Conservation (phyloP, 75 land plant genomes). For the Larix kaempferi region DNA sequence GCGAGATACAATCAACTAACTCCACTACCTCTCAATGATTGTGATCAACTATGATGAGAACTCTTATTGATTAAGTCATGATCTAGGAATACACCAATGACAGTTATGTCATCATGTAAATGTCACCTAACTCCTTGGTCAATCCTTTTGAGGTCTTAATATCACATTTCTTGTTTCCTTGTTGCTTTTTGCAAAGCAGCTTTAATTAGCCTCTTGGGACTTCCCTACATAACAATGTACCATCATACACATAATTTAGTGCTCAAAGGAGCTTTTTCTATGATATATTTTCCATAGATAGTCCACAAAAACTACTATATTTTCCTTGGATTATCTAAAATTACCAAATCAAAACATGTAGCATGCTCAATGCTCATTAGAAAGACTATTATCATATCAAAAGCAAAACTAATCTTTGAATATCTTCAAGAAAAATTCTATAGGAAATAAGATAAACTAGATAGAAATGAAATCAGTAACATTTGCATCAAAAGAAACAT, state of each 20-base stretch:
- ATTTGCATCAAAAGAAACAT: neutral
- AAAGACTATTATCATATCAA: neutral
- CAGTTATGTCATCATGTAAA: slow-evolving; percentile 88
- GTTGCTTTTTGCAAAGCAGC: slow-evolving; percentile 79
- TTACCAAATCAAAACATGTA: neutral
- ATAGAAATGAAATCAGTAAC: neutral
- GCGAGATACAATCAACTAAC: slow-evolving; percentile 6
- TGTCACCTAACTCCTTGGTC: slow-evolving; percentile 80
- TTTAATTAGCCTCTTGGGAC: slow-evolving; percentile 71
- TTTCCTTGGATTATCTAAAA: neutral
- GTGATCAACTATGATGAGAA: slow-evolving; percentile 6
- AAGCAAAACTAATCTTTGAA: slow-evolving; percentile 4
- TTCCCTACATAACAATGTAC: slow-evolving; percentile 44
- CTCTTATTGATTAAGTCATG: slow-evolving; percentile 27
- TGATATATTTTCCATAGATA: neutral
- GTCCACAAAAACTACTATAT: neutral
- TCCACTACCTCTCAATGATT: slow-evolving; percentile 42
- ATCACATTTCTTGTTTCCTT: slow-evolving; percentile 84
- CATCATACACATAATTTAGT: neutral
- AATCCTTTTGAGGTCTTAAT: slow-evolving; percentile 73
- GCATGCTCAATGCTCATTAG: neutral
- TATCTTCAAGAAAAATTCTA: neutral
- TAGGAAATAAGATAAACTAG: neutral
- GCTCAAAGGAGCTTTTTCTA: neutral
- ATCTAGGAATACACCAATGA: slow-evolving; percentile 71